Evolutionary conservation across 805 yeast genomes (phyloP).

Genomic region (Yarrowia yakushimensis): DNA sequence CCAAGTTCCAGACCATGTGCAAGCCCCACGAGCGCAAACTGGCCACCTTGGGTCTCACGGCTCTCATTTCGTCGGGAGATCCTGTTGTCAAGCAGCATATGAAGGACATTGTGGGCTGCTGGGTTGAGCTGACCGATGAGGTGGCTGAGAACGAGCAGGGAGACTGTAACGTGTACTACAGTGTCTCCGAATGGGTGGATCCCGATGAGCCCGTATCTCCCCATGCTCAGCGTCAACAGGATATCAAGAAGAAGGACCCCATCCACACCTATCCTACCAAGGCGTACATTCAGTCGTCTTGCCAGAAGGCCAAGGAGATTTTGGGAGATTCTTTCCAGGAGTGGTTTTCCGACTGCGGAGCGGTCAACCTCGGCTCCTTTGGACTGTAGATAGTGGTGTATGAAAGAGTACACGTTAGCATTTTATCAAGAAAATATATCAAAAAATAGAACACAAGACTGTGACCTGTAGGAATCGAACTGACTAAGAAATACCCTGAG

Average conservation of each 20-base stretch:
- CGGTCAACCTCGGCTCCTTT: slow-evolving; percentile 15
- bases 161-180: slow-evolving; percentile 39
- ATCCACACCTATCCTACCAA: slow-evolving; percentile 17
- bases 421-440: background rate
- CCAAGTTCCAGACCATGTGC: slow-evolving; percentile 50
- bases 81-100: slow-evolving; percentile 35
- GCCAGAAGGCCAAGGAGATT: slow-evolving; percentile 11
- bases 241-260: slow-evolving; percentile 23
- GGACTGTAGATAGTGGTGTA: slow-evolving; percentile 21
- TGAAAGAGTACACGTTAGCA: background rate
- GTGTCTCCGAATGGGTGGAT: slow-evolving; percentile 29
- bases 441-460: background rate
- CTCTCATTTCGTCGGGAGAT: slow-evolving; percentile 45
- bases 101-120: slow-evolving; percentile 41
- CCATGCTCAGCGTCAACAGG: slow-evolving; percentile 18
- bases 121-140: slow-evolving; percentile 66
- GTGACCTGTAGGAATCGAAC: background rate
- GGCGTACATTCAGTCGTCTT: slow-evolving; percentile 20
- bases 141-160: slow-evolving; percentile 58
- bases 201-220: slow-evolving; percentile 14
- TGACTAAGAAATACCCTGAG: background rate
- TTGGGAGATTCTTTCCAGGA: slow-evolving; percentile 22
- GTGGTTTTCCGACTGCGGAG: slow-evolving; percentile 18
- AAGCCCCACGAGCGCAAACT: slow-evolving; percentile 75
- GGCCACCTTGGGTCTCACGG: slow-evolving; percentile 57